These are phyloP conservation scores for Pseudozyma tsukubaensis DNA, from an alignment of 1,284 basidiomycete species.

Conservation along the genomic window DNA sequence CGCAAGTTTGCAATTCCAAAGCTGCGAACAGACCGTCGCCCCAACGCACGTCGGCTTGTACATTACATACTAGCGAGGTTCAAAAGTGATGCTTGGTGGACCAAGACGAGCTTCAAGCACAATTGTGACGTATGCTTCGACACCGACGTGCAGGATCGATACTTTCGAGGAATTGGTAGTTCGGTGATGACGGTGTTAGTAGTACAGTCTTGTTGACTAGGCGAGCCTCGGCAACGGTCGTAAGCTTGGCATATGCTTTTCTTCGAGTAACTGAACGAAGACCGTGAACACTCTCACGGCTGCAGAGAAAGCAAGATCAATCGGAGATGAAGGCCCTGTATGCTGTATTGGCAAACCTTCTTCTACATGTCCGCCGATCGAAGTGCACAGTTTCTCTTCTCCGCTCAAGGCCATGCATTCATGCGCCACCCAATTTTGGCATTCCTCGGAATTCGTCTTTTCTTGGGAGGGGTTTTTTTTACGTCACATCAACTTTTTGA, in stretches of 20 bases:
- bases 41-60: too few species aligned
- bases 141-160: not conserved
- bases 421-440: not conserved
- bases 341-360: not conserved
- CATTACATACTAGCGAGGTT: too few species aligned
- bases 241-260: not conserved
- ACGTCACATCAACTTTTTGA: too few species aligned
- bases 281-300: not conserved
- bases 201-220: not conserved
- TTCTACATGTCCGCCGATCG: not conserved
- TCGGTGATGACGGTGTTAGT: not conserved
- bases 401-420: not conserved
- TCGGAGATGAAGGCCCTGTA: not conserved
- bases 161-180: not conserved
- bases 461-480: too few species aligned
- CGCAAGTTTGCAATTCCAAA: too few species aligned
- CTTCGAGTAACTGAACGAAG: not conserved
- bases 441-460: too few species aligned
- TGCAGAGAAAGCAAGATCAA: not conserved
- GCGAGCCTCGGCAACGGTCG: not conserved
- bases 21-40: too few species aligned
- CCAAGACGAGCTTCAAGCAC: too few species aligned
- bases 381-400: not conserved
- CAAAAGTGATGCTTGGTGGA: too few species aligned
- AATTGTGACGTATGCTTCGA: not conserved